Base-by-base conservation (phyloP, 2,329 filamentous ascomycete genomes). In the Alternaria longipes region DNA sequence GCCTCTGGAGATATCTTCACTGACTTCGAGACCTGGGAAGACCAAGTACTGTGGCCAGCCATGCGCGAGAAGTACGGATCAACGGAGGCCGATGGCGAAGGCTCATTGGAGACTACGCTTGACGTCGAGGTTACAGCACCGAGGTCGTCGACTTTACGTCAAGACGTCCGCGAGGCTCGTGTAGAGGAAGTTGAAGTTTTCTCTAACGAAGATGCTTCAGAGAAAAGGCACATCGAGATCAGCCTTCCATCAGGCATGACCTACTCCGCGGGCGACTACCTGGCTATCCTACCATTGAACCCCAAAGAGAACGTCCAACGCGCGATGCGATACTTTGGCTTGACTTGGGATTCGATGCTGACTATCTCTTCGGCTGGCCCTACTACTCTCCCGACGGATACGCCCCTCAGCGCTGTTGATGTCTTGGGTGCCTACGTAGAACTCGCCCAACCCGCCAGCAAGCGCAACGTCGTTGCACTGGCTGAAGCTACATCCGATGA, bases 251-350 rank as follows among this genome's bases (percentile, higher is more conserved):
- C 77, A 1, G 79, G 75, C 8, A 79, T 87, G 82, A 84, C 83
- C 0, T 94, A 94, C 78, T 84, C 85, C 40, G 86, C 89, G 2
- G 92, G 91, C 14, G 91, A 94, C 72, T 94, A 95, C 73, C 84
- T 94, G 0, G 89, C 90, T 0, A 82, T 93, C 3, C 81, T 93
- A 1, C 91, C 91, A 0, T 79, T 91, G 30, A 94, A 94, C 74
- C 87, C 88, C 1, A 83, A 83, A 46, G 79, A 84, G 30, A 87
- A 82, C 9, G 85, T 94, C 3, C 82, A 84, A 5, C 84, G 90
- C 8, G 90, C 86, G 0, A 86, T 93, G 78, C 81, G 80, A 18
- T 82, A 84, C 20, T 94, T 93, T 73, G 80, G 84, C 1, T 79
- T 94, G 0, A 84, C 89, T 0, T 90, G 89, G 86, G 91, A 94